Evolutionary conservation across 2,329 filamentous ascomycete species (phyloP), one percentile per base, ranked within the genome.

Genomic region (Didymellaceae sp.): DNA sequence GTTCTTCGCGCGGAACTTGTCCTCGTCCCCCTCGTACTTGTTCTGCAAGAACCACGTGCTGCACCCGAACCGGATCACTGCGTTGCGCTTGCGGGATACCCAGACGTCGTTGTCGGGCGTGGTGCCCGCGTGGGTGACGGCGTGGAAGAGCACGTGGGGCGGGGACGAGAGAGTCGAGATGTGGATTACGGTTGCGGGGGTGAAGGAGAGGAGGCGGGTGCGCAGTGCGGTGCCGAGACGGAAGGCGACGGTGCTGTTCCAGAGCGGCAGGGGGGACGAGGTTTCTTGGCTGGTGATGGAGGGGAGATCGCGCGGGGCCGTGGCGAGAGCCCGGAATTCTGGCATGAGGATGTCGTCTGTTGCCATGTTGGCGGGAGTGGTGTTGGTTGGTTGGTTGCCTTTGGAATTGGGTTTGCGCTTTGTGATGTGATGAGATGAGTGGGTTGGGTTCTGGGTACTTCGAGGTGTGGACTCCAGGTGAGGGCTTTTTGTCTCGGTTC

Each of bases 11-110:
- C 79, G 78, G 70, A 93, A 91, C 2, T 74, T 76, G 28, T 66
- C 75, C 75, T 91, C 86, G 52, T 90, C 81, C 1, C 57, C 50
- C 6, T 82, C 82, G 56, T 84, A 85, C 75, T 89, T 89, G 69
- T 84, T 81, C 50, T 85, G 80, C 82, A 90, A 80, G 49, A 82
- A 80, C 86, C 87, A 92, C 3, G 85, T 87, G 57, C 82, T 87
- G 43, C 75, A 72, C 0, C 87, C 87, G 72, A 83, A 93, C 11
- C 89, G 77, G 33, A 90, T 75, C 2, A 91, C 89, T 0, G 86
- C 86, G 52, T 83, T 84, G n/a, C 86, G 78, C 78, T 93, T 93
- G 20, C 89, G 80, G 14, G 79, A 72, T 2, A 73, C 65, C 70
- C 87, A 90, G 30, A 74, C 73, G 68, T 88, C 86, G 63, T 90